A percentile compares a stretch with the other conserved stretches of the same genome.
phyloP scores from a whole-genome alignment of 2,329 filamentous ascomycete species.

The Orbilia quercus region DNA sequence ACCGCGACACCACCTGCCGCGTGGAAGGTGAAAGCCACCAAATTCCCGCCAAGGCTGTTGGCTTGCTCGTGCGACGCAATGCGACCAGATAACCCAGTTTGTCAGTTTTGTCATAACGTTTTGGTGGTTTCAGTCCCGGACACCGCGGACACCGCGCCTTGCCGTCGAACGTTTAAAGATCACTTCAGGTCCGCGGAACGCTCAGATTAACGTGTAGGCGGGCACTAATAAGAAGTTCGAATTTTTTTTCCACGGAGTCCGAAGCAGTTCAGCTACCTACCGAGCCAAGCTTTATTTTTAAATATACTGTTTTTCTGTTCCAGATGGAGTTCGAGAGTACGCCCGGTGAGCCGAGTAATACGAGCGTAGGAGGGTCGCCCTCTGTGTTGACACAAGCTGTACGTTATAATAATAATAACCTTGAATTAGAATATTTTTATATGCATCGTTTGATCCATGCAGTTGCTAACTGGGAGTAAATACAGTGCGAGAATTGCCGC shows the following conservation, averaged over 20 bases:
- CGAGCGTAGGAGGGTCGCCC: slow-evolving; percentile 6
- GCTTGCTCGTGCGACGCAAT: slow-evolving; percentile 29
- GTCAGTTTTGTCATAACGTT: no score
- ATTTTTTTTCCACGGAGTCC: slow-evolving; percentile 46
- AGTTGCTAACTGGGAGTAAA: slow-evolving; percentile 4
- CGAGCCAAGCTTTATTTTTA: slow-evolving; percentile 8
- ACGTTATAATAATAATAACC: slow-evolving; percentile 12
- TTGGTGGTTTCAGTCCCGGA: slow-evolving; percentile 42
- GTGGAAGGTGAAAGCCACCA: slow-evolving; percentile 38
- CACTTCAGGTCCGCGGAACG: slow-evolving; percentile 38
- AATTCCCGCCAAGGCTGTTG: slow-evolving; percentile 26
- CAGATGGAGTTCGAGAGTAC: slow-evolving; percentile 27
- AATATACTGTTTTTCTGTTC: slow-evolving; percentile 16
- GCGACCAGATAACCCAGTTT: slow-evolving; percentile 15
- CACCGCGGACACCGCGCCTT: slow-evolving; percentile 42
- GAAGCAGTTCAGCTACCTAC: slow-evolving; percentile 17
- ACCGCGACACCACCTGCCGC: slow-evolving; percentile 32
- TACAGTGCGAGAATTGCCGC: slow-evolving; percentile 53
- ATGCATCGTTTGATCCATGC: slow-evolving; percentile 44
- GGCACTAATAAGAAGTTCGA: slow-evolving; percentile 23
- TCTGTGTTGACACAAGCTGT: slow-evolving; percentile 52
- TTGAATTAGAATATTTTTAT: slow-evolving; percentile 1
- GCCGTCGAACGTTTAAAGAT: slow-evolving; percentile 28
- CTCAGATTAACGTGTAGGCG: background rate
- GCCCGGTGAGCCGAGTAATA: slow-evolving; percentile 24